Conservation (phyloP, 2,329 filamentous ascomycete genomes). For the Colletotrichum chrysophilum region DNA sequence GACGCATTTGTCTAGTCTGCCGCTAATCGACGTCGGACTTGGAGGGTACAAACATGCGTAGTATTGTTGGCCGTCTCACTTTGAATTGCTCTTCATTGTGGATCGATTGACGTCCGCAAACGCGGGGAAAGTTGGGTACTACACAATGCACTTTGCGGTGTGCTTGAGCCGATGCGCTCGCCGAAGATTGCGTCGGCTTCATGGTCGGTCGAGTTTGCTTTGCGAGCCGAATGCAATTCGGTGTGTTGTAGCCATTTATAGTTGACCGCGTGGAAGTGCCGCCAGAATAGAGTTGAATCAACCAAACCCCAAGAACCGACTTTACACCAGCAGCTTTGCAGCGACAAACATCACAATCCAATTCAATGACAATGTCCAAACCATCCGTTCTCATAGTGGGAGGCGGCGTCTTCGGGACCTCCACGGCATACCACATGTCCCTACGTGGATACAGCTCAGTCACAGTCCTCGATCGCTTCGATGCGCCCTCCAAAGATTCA, state of each 20-base stretch:
- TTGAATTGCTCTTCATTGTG: neutral
- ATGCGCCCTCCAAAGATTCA: conserved; percentile 27
- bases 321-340: neutral
- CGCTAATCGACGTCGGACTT: neutral
- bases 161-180: neutral
- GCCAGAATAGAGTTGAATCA: neutral
- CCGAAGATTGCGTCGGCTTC: neutral
- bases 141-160: neutral
- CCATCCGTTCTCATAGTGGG: conserved; percentile 34
- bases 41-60: neutral
- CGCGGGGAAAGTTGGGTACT: neutral
- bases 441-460: conserved; percentile 22
- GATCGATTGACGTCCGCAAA: neutral
- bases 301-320: neutral
- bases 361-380: neutral
- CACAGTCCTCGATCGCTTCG: conserved; percentile 30
- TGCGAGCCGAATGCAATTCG: neutral
- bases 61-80: neutral
- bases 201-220: neutral
- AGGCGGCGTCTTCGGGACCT: conserved; percentile 37
- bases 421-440: conserved; percentile 35
- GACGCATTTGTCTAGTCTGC: neutral
- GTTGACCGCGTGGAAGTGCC: neutral
- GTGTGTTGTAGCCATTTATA: neutral
- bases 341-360: neutral